Evolutionary conservation across 2,329 filamentous ascomycete species (phyloP).

Genomic region (Fusarium keratoplasticum): DNA sequence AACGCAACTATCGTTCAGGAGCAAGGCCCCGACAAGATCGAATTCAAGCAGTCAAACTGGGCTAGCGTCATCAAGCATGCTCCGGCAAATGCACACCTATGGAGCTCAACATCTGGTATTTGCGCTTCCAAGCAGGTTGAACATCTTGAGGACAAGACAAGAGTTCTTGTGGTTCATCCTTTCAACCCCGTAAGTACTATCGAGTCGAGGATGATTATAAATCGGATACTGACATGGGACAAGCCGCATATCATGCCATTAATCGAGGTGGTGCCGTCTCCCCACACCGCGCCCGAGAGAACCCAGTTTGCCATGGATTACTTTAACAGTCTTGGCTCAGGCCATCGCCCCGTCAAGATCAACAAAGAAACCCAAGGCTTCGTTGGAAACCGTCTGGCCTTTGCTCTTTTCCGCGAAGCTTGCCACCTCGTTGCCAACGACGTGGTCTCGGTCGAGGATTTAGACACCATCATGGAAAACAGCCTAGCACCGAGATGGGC

Average conservation of each 20-base stretch:
- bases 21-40: slow-evolving; percentile 33
- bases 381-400: slow-evolving; percentile 29
- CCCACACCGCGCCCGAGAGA: slow-evolving; percentile 5
- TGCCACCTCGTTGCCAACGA: slow-evolving; percentile 21
- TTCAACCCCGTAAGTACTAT: slow-evolving; percentile 24
- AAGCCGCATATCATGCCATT: slow-evolving; percentile 38
- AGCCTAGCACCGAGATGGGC: slow-evolving; percentile 40
- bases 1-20: slow-evolving; percentile 28
- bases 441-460: slow-evolving; percentile 42
- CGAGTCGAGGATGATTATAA: no score
- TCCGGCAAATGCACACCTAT: slow-evolving; percentile 2
- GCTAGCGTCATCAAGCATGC: slow-evolving; percentile 6
- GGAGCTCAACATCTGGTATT: slow-evolving; percentile 36
- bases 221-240: background rate
- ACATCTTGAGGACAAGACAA: slow-evolving; percentile 17
- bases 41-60: slow-evolving; percentile 36
- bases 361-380: slow-evolving; percentile 36
- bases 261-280: slow-evolving; percentile 32
- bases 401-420: slow-evolving; percentile 30
- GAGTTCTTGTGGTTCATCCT: slow-evolving; percentile 32
- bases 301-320: slow-evolving; percentile 27
- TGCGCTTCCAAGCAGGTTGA: slow-evolving; percentile 26
- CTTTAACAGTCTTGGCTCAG: slow-evolving; percentile 21
- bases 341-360: slow-evolving; percentile 28
- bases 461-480: slow-evolving; percentile 44